Evolutionary conservation across 352 stramenopile genomes (phyloP), one percentile per base, ranked within the genome.

Genomic region (Sclerospora graminicola): DNA sequence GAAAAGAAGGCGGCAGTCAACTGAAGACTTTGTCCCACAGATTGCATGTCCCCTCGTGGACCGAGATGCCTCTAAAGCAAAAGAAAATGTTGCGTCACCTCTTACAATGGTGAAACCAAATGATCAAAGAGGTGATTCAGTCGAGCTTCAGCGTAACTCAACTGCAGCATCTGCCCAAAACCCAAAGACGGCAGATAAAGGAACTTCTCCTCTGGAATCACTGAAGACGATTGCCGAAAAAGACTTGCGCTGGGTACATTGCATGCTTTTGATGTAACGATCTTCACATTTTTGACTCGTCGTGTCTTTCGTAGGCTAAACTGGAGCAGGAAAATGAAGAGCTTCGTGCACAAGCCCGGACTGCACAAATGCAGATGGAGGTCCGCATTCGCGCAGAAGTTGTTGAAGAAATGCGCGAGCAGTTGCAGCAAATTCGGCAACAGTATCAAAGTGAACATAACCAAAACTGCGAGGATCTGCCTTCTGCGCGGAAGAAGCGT

Each of bases 381-480:
- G 59, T 84, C 15, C 57, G 60, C 18, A 73, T 84, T 46, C 69
- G 76, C 6, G 58, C 57, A 1, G 69, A 82, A 37, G 69, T 86
- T n/a, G 77, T 67, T 16, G 72, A 69, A n/a, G 71, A 84, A 54
- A 84, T 83, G 75, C 67, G 63, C 9, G 50, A 73, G 31, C 73
- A 84, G 35, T 57, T 82, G 28, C 66, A 82, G 54, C 71, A 82
- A 19, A 82, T 84, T 52, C 69, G 71, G 19, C 42, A 51, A 1
- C 66, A 79, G 35, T 84, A 81, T 41, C 57, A 68, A 42, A 55
- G 48, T 7, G 82, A 71, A 16, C 52, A 66, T 20, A 52, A 43
- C 9, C 40, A 59, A 37, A 55, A 66, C n/a, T 39, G 42, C 5
- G 63, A 69, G 9, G 41, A 73, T 2, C 26, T 64, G 4, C 55